Conservation (phyloP, 305 asterid genomes). For the Fraxinus platypoda region DNA sequence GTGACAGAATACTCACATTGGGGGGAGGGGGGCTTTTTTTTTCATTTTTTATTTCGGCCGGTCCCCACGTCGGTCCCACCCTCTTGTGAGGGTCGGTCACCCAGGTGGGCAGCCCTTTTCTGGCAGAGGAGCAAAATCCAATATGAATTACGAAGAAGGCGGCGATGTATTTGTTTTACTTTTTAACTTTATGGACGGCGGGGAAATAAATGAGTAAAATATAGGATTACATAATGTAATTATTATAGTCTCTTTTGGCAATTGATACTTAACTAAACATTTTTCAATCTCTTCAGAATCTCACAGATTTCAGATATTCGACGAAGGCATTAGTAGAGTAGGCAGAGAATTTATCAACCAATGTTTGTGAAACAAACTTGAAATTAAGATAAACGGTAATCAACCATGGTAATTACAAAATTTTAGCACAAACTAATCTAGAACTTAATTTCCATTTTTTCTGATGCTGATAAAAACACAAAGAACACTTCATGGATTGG, state of each 20-base stretch:
- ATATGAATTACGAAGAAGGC: not conserved
- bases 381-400: too few species aligned
- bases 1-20: too few species aligned
- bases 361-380: not conserved
- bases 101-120: too few species aligned
- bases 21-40: too few species aligned
- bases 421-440: not conserved
- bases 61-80: too few species aligned
- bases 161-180: not conserved
- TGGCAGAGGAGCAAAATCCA: too few species aligned
- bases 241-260: not conserved
- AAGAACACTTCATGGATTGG: conserved; percentile 36
- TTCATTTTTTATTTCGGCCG: too few species aligned
- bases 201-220: not conserved
- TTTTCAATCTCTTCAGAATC: not conserved
- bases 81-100: too few species aligned
- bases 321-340: not conserved
- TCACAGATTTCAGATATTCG: not conserved
- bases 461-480: conserved; percentile 40
- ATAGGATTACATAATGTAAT: not conserved
- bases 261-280: not conserved
- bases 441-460: not conserved
- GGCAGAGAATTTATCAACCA: not conserved
- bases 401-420: not conserved
- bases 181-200: not conserved